Percentiles rank a stretch among this genome's conserved stretches.
Evolutionary conservation across 352 stramenopile species (phyloP).

Genomic region (Plasmopara muralis): DNA sequence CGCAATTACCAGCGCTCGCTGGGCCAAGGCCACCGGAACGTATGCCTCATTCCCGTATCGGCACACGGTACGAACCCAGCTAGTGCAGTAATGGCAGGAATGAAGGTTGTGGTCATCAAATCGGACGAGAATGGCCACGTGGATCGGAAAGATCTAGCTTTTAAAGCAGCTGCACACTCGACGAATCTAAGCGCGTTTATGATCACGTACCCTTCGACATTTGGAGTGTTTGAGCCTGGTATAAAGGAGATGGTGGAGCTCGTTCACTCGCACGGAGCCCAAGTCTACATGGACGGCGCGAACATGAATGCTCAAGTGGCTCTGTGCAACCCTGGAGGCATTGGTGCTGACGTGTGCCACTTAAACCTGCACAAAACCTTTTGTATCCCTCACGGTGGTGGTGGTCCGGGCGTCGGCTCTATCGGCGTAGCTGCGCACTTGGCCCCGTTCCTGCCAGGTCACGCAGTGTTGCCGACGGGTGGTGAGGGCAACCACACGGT

Average conservation of each 20-base stretch:
- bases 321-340: slow-evolving; percentile 93
- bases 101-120: slow-evolving; percentile 97
- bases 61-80: slow-evolving; percentile 98
- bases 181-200: slow-evolving; percentile 97
- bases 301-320: slow-evolving; percentile 99
- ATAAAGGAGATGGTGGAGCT: slow-evolving; percentile 95
- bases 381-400: slow-evolving; percentile 98
- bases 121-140: slow-evolving; percentile 96
- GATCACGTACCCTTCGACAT: slow-evolving; percentile 99
- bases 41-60: slow-evolving; percentile 98
- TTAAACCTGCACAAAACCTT: slow-evolving; percentile 99
- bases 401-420: slow-evolving; percentile 90
- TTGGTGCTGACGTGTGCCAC: slow-evolving; percentile 98
- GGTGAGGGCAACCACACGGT: slow-evolving; percentile 74
- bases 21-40: slow-evolving; percentile 92
- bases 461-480: slow-evolving; percentile 80
- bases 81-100: slow-evolving; percentile 96
- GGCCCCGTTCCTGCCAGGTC: slow-evolving; percentile 94
- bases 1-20: slow-evolving; percentile 91
- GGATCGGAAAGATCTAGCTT: slow-evolving; percentile 91
- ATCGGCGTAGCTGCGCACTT: slow-evolving; percentile 93
- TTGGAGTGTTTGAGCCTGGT: slow-evolving; percentile 98
- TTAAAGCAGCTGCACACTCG: slow-evolving; percentile 94
- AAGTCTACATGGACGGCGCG: slow-evolving; percentile 99
- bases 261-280: slow-evolving; percentile 94